Conservation (phyloP, 805 yeast species). For the Blastobotrys parvus region DNA sequence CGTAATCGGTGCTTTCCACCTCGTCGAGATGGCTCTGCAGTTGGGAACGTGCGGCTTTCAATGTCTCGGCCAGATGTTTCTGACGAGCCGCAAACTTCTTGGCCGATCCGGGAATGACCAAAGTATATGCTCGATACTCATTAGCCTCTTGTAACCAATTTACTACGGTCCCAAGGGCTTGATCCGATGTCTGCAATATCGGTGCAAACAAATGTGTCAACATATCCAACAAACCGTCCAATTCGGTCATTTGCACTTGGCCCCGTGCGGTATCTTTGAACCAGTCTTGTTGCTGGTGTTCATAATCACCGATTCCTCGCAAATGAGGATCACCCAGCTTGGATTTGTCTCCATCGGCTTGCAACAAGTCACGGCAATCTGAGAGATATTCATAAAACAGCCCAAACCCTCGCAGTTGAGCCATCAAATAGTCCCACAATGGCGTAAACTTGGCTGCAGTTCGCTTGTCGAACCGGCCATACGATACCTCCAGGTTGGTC, state of each 20-base stretch:
- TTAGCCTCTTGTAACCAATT: conserved; percentile 21
- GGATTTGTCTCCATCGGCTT: conserved; percentile 14
- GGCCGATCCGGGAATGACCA: conserved; percentile 2
- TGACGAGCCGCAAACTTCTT: conserved; percentile 6
- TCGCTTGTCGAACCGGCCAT: conserved; percentile 3
- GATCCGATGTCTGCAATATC: conserved; percentile 9
- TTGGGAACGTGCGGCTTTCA: conserved; percentile 6
- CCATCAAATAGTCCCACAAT: conserved; percentile 6
- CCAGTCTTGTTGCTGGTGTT: conserved; percentile 3
- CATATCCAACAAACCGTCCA: conserved; percentile 8
- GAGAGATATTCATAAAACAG: not conserved
- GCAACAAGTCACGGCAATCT: not conserved
- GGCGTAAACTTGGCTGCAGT: not conserved
- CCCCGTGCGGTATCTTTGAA: not conserved
- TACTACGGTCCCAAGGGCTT: conserved; percentile 9
- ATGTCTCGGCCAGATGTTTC: conserved; percentile 5
- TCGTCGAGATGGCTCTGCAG: conserved; percentile 1
- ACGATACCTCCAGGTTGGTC: conserved; percentile 17
- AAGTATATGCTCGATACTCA: conserved; percentile 12
- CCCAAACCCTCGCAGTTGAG: not conserved
- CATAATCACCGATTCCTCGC: not conserved
- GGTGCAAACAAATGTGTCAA: not conserved
- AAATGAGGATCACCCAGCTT: conserved; percentile 1
- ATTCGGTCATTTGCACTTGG: conserved; percentile 3
- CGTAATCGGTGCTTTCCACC: conserved; percentile 5